These are phyloP conservation scores for Grigorovia humatica DNA, from an alignment of 805 yeast species.

Conservation along the genomic window DNA sequence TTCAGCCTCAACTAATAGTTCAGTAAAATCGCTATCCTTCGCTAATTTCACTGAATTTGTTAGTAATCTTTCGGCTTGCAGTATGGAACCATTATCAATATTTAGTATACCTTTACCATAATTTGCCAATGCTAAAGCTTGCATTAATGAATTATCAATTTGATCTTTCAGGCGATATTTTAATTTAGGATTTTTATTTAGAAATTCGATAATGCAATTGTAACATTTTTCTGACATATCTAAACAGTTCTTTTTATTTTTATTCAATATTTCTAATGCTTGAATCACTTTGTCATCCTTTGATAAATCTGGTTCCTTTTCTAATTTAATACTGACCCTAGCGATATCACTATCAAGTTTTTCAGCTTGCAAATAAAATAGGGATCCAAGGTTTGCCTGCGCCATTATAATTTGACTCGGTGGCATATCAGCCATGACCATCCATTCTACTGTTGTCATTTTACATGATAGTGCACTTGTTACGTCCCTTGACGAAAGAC, in stretches of 20 bases:
- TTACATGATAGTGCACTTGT: slow-evolving; percentile 51
- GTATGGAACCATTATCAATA: slow-evolving; percentile 47
- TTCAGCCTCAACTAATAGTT: slow-evolving; percentile 54
- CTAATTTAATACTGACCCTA: slow-evolving; percentile 21
- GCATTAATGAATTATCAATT: slow-evolving; percentile 39
- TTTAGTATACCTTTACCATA: slow-evolving; percentile 79
- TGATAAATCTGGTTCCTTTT: slow-evolving; percentile 11
- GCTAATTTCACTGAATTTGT: slow-evolving; percentile 66
- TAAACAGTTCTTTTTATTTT: slow-evolving; percentile 24
- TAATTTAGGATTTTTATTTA: slow-evolving; percentile 28
- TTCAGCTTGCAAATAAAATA: slow-evolving; percentile 59
- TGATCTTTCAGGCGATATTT: slow-evolving; percentile 27
- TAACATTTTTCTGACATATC: slow-evolving; percentile 32
- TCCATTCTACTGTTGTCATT: slow-evolving; percentile 55
- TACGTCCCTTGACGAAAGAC: slow-evolving; percentile 59
- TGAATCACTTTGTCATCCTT: slow-evolving; percentile 19
- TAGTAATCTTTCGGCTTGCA: slow-evolving; percentile 49
- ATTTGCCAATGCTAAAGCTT: slow-evolving; percentile 68
- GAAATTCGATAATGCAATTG: slow-evolving; percentile 33
- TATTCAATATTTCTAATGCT: slow-evolving; percentile 16
- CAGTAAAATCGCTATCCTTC: slow-evolving; percentile 51
- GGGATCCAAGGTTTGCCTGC: slow-evolving; percentile 60
- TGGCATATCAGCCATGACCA: slow-evolving; percentile 61
- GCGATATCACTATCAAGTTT: slow-evolving; percentile 41
- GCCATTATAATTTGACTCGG: slow-evolving; percentile 54